Conservation (phyloP, 768 basidiomycete genomes). For the Fibroporia radiculosa region DNA sequence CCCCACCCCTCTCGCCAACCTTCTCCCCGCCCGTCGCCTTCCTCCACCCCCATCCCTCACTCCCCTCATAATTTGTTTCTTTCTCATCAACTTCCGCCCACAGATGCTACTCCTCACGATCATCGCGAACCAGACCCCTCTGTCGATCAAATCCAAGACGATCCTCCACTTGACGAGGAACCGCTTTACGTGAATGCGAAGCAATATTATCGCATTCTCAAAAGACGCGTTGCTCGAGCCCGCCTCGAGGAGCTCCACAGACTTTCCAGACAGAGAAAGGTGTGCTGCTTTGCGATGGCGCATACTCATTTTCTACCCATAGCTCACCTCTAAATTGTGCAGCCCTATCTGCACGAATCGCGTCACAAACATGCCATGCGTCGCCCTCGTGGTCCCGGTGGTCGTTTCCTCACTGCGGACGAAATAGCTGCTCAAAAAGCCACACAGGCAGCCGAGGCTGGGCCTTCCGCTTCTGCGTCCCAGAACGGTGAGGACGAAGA, state of each 20-base stretch:
- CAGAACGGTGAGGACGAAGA: slow-evolving; percentile 36
- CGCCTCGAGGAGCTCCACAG: slow-evolving; percentile 91
- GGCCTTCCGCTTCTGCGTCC: slow-evolving; percentile 24
- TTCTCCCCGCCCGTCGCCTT: slow-evolving; percentile 21
- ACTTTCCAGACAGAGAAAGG: slow-evolving; percentile 90
- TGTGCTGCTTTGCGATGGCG: slow-evolving; percentile 28
- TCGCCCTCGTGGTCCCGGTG: slow-evolving; percentile 92
- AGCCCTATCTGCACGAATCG: slow-evolving; percentile 94
- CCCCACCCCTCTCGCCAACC: slow-evolving; percentile 25
- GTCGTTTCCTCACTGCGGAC: slow-evolving; percentile 93
- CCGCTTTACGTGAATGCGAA: slow-evolving; percentile 99
- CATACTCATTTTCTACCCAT: slow-evolving; percentile 4
- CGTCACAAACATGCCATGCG: slow-evolving; percentile 98
- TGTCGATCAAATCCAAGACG: slow-evolving; percentile 28
- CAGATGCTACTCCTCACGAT: slow-evolving; percentile 12
- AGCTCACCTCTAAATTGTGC: slow-evolving; percentile 1
- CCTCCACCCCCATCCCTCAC: slow-evolving; percentile 17
- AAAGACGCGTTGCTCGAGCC: slow-evolving; percentile 84
- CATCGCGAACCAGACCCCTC: slow-evolving; percentile 16
- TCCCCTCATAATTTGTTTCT: slow-evolving; percentile 25
- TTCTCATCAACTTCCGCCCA: slow-evolving; percentile 15
- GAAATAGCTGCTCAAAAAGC: slow-evolving; percentile 83
- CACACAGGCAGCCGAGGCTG: slow-evolving; percentile 26
- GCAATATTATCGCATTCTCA: slow-evolving; percentile 97
- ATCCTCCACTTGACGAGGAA: slow-evolving; percentile 73